Base-by-base conservation (phyloP, 2,329 filamentous ascomycete genomes). In the Aspergillus sp. region DNA sequence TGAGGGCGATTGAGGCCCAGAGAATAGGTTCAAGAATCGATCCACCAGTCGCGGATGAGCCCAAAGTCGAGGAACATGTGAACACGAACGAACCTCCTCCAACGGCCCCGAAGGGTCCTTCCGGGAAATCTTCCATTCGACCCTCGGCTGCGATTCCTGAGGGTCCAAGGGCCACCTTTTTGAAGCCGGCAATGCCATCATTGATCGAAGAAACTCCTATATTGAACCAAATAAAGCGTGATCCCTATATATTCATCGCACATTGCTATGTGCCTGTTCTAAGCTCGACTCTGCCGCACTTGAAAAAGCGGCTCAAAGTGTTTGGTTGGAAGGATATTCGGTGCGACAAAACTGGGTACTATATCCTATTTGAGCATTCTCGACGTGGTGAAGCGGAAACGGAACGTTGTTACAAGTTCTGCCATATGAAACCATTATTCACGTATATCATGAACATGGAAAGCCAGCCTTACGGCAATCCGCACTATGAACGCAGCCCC, bases 371-470 rank as follows among this genome's bases (percentile, higher is more conserved):
- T 68, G 85, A 90, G 50, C 89, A 93, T 66, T 90, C 86, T 2
- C 83, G 85, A 54, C 80, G 83, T 8, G 93, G 93, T 3, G 88
- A 92, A 66, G 81, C 87, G 55, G 92, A 97, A 74, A 88, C 91
- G 0, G 88, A 90, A 64, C 83, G 89, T 60, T 97, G 93, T 71
- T 93, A 86, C 72, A 82, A 85, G 53, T 84, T 87, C 51, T 92
- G 90, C 63, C 88, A 97, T 71, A 88, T 89, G 71, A 88, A 89
- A 43, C 84, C 89, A 5, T 85, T 99, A 62, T 99, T 99, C 78
- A 97, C 89, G 1, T 98, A 98, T 66, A 83, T 84, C 59, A 93
- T 99, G 89, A 85, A 86, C 44, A 96, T 99, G 91, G 89, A 93
- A 70, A 87, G 91, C 55, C 89, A 89, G 62, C 81, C 83, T 60